Evolutionary conservation across 2,329 filamentous ascomycete species (phyloP).

Genomic region (Alternaria conjuncta): DNA sequence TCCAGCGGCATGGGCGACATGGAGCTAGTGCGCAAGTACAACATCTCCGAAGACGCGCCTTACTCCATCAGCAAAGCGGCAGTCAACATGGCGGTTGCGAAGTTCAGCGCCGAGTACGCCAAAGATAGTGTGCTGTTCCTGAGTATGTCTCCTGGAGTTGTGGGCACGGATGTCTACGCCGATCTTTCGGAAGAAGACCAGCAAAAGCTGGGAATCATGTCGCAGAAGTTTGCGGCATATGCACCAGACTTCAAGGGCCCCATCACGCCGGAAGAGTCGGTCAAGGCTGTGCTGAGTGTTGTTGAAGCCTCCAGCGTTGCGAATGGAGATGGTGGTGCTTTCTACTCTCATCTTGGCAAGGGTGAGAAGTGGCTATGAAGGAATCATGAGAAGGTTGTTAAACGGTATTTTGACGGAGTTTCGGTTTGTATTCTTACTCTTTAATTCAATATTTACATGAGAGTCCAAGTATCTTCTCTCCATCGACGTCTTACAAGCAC

Average conservation of each 20-base stretch:
- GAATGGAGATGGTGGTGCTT: slow-evolving; percentile 19
- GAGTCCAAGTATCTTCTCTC: background rate
- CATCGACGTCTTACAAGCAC: slow-evolving; percentile 27
- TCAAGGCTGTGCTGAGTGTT: slow-evolving; percentile 12
- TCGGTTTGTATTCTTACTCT: too few relatives aligned
- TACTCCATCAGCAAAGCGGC: slow-evolving; percentile 52
- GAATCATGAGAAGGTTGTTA: too few relatives aligned
- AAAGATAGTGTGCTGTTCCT: slow-evolving; percentile 32
- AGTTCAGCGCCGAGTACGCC: slow-evolving; percentile 48
- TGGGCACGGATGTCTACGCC: slow-evolving; percentile 21
- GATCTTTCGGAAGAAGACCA: slow-evolving; percentile 3
- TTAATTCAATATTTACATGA: background rate
- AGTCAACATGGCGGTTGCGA: slow-evolving; percentile 51
- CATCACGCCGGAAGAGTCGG: slow-evolving; percentile 12
- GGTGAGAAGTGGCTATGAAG: slow-evolving; percentile 20
- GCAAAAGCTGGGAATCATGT: background rate
- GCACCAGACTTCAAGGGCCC: slow-evolving; percentile 23
- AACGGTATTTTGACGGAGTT: too few relatives aligned
- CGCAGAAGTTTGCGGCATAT: slow-evolving; percentile 8
- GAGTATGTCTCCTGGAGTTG: slow-evolving; percentile 26
- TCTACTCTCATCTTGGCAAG: slow-evolving; percentile 24
- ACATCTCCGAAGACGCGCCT: slow-evolving; percentile 28
- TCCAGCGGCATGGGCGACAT: slow-evolving; percentile 48
- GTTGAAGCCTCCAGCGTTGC: slow-evolving; percentile 20
- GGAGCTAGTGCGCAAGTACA: slow-evolving; percentile 29